Conservation (phyloP, 2,329 filamentous ascomycete species). For the Penicillium griseofulvum region DNA sequence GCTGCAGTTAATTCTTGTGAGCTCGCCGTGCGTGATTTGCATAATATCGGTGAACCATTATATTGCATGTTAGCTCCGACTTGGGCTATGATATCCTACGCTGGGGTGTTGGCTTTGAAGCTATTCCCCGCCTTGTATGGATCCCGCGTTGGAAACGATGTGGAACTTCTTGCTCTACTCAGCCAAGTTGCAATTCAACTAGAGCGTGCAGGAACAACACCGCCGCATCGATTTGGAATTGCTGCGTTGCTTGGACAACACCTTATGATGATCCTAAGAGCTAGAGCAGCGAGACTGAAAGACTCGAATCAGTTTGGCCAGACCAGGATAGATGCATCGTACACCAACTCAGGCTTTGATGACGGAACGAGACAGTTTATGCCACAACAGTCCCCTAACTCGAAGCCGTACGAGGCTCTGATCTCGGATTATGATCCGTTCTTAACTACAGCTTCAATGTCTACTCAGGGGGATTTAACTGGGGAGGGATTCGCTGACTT, state of each 20-base stretch:
- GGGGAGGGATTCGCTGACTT: constrained; percentile 24
- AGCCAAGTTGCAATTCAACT: constrained; percentile 28
- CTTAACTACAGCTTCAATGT: constrained; percentile 14
- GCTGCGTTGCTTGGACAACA: constrained; percentile 32
- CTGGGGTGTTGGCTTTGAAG: constrained; percentile 27
- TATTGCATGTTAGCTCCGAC: constrained; percentile 35
- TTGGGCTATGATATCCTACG: constrained; percentile 35
- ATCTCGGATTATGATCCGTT: constrained; percentile 23
- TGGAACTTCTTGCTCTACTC: constrained; percentile 28
- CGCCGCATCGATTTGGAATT: constrained; percentile 30
- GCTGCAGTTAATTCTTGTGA: constrained; percentile 29
- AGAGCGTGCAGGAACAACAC: constrained; percentile 27
- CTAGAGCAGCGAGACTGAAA: constrained; percentile 16
- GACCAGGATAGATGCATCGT: neutral
- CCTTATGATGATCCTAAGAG: constrained; percentile 26
- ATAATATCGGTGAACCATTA: constrained; percentile 25
- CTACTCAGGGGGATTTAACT: constrained; percentile 9
- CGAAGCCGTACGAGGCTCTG: neutral
- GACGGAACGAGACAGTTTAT: neutral
- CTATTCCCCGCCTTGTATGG: constrained; percentile 25
- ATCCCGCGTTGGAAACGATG: constrained; percentile 14
- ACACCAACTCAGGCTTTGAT: neutral
- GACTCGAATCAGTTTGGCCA: neutral
- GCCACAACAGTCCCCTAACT: neutral
- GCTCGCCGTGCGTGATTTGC: constrained; percentile 26